These are phyloP conservation scores for Pichia sp. DNA, from an alignment of 1,139 yeast species.

Conservation along the genomic window DNA sequence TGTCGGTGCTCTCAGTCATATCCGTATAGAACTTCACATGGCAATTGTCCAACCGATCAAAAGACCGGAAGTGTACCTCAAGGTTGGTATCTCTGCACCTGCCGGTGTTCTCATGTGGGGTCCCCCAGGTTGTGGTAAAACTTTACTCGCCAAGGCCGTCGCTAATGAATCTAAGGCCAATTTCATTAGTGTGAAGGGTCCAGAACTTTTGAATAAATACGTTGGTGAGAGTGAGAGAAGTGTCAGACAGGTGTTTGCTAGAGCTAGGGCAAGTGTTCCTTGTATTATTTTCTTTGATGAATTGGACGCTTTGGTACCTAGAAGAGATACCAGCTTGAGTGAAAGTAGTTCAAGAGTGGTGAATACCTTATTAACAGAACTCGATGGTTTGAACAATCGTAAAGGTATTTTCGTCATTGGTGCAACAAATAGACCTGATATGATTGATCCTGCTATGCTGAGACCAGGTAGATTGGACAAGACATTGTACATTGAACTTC, in stretches of 20 bases:
- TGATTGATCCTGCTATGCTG: constrained; percentile 97
- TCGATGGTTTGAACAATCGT: constrained; percentile 91
- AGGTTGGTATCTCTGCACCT: constrained; percentile 94
- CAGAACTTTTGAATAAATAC: constrained; percentile 86
- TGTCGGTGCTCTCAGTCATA: constrained; percentile 80
- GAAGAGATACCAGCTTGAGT: constrained; percentile 79
- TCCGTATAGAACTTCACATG: constrained; percentile 89
- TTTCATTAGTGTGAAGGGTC: constrained; percentile 92
- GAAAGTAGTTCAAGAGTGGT: constrained; percentile 94
- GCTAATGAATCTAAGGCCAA: constrained; percentile 96
- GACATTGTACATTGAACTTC: constrained; percentile 85
- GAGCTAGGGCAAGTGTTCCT: constrained; percentile 93
- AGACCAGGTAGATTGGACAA: constrained; percentile 96
- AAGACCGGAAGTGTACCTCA: constrained; percentile 81
- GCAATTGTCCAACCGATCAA: constrained; percentile 96
- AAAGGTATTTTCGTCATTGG: constrained; percentile 92
- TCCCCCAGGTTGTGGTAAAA: constrained; percentile 99
- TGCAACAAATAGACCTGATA: constrained; percentile 96
- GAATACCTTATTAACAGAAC: constrained; percentile 84
- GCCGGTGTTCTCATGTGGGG: constrained; percentile 99
- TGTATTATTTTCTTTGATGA: constrained; percentile 96
- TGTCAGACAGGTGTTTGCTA: constrained; percentile 85
- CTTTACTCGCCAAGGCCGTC: constrained; percentile 91
- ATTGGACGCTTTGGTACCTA: constrained; percentile 90
- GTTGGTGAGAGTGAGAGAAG: constrained; percentile 97